Evolutionary conservation across 2,329 filamentous ascomycete species (phyloP).

Genomic region (Lasiodiplodia hormozganensis): DNA sequence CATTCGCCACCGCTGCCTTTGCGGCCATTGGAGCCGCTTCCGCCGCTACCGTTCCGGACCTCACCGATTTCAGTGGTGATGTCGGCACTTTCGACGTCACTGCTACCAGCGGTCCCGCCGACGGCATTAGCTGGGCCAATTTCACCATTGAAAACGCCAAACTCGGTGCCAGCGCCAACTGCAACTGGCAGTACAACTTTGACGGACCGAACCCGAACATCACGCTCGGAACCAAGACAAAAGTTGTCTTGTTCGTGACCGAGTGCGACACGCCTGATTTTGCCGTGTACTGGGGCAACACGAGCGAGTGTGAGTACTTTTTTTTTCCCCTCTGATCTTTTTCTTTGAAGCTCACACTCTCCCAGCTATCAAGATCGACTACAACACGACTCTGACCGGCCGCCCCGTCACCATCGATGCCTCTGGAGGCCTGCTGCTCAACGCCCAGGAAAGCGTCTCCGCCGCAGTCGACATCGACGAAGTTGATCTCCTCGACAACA

Average conservation of each 20-base stretch:
- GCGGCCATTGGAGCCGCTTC: slow-evolving; percentile 3
- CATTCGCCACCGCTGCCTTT: slow-evolving; percentile 1
- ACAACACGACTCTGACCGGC: slow-evolving; percentile 12
- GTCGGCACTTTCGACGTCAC: slow-evolving; percentile 5
- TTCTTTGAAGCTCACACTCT: background rate
- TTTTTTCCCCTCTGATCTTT: background rate
- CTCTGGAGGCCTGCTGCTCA: background rate
- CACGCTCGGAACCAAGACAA: slow-evolving; percentile 7
- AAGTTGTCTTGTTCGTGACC: background rate
- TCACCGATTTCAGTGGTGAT: slow-evolving; percentile 19
- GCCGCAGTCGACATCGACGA: background rate
- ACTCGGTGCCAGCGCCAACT: background rate
- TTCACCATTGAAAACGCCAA: slow-evolving; percentile 11
- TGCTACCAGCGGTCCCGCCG: background rate
- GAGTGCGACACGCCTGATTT: slow-evolving; percentile 10
- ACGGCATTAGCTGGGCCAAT: slow-evolving; percentile 15
- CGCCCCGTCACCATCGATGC: slow-evolving; percentile 12
- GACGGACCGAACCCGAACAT: slow-evolving; percentile 17
- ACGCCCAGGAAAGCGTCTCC: background rate
- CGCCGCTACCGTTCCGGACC: background rate
- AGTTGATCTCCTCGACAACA: background rate
- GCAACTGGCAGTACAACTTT: background rate
- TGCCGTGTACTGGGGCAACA: slow-evolving; percentile 9
- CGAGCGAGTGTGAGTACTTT: slow-evolving; percentile 3
- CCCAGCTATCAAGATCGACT: slow-evolving; percentile 5